These are phyloP conservation scores for Pichia cephalocereana DNA, from an alignment of 805 yeast genomes.

Conservation along the genomic window DNA sequence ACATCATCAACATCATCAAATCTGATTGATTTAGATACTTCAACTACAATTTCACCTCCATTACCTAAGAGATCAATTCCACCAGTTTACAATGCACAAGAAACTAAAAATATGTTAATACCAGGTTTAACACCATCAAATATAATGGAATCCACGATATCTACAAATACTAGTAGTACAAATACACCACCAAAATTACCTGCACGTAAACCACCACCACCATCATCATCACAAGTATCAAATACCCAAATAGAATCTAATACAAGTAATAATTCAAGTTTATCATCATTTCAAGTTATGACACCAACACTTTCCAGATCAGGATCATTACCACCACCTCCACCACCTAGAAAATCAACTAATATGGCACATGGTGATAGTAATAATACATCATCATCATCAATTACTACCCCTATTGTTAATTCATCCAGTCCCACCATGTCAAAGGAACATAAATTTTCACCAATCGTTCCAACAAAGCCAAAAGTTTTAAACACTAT, in stretches of 20 bases:
- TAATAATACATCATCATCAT: neutral
- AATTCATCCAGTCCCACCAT: neutral
- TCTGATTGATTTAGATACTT: constrained; percentile 17
- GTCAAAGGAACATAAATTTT: constrained; percentile 11
- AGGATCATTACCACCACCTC: constrained; percentile 21
- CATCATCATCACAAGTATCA: neutral
- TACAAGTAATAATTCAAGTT: neutral
- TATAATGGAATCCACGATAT: constrained; percentile 6
- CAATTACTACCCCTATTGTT: neutral
- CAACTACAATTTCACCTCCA: constrained; percentile 12
- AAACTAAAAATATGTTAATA: constrained; percentile 14
- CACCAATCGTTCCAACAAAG: constrained; percentile 26
- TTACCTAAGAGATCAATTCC: constrained; percentile 16
- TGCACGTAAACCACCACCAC: neutral
- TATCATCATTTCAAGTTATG: constrained; percentile 19
- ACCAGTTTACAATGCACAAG: constrained; percentile 16
- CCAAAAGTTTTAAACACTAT: constrained; percentile 19
- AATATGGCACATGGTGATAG: neutral
- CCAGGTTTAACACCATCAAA: constrained; percentile 17
- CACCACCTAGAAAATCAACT: constrained; percentile 20
- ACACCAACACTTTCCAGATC: constrained; percentile 24
- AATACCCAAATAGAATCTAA: too few relatives aligned
- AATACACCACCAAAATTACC: neutral
- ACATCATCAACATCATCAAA: constrained; percentile 3
- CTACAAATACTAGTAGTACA: neutral